A percentile compares a stretch with the other conserved stretches of the same genome.
These are phyloP conservation scores for Botrytis cinerea DNA, from an alignment of 2,329 filamentous ascomycete genomes.

Conservation along the genomic window DNA sequence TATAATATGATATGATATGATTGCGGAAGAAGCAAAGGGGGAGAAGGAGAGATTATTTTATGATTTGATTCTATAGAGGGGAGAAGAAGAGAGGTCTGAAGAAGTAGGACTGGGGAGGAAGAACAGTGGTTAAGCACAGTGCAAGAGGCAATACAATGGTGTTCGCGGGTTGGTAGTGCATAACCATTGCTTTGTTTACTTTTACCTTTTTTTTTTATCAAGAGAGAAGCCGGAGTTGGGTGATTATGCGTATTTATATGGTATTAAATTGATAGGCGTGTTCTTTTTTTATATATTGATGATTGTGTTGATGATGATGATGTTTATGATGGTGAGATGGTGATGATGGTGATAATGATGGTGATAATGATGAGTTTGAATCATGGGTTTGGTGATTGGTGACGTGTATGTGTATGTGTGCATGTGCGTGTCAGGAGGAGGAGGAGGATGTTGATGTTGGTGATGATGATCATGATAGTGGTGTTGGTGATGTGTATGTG, in stretches of 20 bases:
- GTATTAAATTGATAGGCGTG: conserved; percentile 27
- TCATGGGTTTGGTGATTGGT: not conserved
- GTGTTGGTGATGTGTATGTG: no score
- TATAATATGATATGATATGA: not conserved
- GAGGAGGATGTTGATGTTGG: not conserved
- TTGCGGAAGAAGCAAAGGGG: conserved; percentile 23
- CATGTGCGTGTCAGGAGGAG: no score
- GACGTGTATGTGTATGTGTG: no score
- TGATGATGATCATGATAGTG: no score
- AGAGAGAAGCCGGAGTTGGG: conserved; percentile 41
- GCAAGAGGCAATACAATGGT: conserved; percentile 20
- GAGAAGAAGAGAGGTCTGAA: not conserved
- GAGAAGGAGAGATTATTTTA: conserved; percentile 19
- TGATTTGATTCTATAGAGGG: conserved; percentile 10
- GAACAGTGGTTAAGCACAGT: not conserved
- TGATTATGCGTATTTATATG: conserved; percentile 24
- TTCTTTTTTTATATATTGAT: conserved; percentile 6
- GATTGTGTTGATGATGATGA: not conserved
- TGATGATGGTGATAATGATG: no score
- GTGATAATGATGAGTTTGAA: not conserved
- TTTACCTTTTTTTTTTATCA: conserved; percentile 19
- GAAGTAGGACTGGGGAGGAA: not conserved
- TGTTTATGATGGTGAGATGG: not conserved
- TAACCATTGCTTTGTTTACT: conserved; percentile 28
- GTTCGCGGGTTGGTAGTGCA: conserved; percentile 24